phyloP scores from a whole-genome alignment of 2,329 filamentous ascomycete genomes.

The Periconia macrospinosa region DNA sequence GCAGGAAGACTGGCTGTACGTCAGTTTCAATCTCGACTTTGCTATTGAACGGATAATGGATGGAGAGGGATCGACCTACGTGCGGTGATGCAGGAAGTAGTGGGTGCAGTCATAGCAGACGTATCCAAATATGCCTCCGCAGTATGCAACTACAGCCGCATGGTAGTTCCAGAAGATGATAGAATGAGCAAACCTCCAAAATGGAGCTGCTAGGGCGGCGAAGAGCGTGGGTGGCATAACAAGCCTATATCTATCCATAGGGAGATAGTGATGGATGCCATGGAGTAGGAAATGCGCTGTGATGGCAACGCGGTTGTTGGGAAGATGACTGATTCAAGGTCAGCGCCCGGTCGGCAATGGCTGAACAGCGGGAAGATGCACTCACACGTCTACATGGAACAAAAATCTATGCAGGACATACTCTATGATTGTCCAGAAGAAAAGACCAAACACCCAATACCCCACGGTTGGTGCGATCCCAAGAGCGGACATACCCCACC shows the following conservation, averaged over 20 bases:
- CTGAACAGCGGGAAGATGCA: conserved; percentile 15
- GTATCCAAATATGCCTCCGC: conserved; percentile 92
- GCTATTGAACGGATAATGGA: not conserved
- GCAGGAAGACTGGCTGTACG: conserved; percentile 70
- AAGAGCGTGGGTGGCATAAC: conserved; percentile 97
- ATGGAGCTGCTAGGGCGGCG: conserved; percentile 77
- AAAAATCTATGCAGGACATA: conserved; percentile 87
- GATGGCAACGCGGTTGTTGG: conserved; percentile 85
- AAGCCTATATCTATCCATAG: conserved; percentile 97
- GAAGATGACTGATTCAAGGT: conserved; percentile 66
- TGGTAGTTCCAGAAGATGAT: conserved; percentile 87
- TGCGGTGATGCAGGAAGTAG: conserved; percentile 97
- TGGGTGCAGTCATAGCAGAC: conserved; percentile 96
- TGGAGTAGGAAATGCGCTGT: conserved; percentile 92
- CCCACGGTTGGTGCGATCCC: conserved; percentile 49
- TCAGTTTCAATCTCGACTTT: conserved; percentile 53
- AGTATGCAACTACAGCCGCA: conserved; percentile 75
- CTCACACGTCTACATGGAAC: conserved; percentile 91
- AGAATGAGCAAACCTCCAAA: conserved; percentile 86
- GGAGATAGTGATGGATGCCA: conserved; percentile 95
- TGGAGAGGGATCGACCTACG: conserved; percentile 53
- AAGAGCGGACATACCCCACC: conserved; percentile 65
- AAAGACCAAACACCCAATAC: conserved; percentile 72
- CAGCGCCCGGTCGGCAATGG: conserved; percentile 25
- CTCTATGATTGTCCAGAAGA: conserved; percentile 87